These are phyloP conservation scores for Colletotrichum tropicale DNA, from an alignment of 2,329 filamentous ascomycete genomes.

Conservation along the genomic window DNA sequence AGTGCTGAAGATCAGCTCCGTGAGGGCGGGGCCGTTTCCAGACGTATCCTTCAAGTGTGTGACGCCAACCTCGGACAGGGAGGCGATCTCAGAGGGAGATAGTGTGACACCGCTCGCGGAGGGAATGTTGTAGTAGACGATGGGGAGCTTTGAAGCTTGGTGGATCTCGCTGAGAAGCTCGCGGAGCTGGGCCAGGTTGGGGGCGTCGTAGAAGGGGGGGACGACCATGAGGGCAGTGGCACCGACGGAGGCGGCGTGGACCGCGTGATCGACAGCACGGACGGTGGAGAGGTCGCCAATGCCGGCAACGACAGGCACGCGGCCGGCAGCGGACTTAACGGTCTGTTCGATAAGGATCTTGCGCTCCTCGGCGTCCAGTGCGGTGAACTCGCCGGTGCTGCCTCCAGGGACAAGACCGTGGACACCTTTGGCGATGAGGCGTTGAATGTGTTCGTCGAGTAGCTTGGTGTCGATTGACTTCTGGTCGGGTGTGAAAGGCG, in stretches of 20 bases:
- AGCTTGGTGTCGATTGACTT: conserved; percentile 39
- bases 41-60: conserved; percentile 58
- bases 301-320: conserved; percentile 45
- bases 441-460: conserved; percentile 49
- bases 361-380: conserved; percentile 45
- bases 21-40: conserved; percentile 53
- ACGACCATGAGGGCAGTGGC: conserved; percentile 52
- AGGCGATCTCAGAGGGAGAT: conserved; percentile 44
- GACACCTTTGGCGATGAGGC: conserved; percentile 46
- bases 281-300: conserved; percentile 48
- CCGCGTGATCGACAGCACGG: conserved; percentile 43
- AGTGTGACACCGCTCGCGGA: conserved; percentile 48
- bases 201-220: conserved; percentile 53
- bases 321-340: conserved; percentile 40
- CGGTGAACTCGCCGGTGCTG: conserved; percentile 55
- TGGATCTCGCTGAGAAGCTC: conserved; percentile 46
- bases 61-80: conserved; percentile 48
- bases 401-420: conserved; percentile 56
- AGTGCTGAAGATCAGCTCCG: conserved; percentile 49
- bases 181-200: conserved; percentile 41
- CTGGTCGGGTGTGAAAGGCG: conserved; percentile 48
- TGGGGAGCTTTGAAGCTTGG: conserved; percentile 41
- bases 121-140: conserved; percentile 58
- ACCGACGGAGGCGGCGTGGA: conserved; percentile 40
- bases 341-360: conserved; percentile 45